Base-by-base conservation (phyloP, 2,329 filamentous ascomycete genomes). In the Botrytis hyacinthi region DNA sequence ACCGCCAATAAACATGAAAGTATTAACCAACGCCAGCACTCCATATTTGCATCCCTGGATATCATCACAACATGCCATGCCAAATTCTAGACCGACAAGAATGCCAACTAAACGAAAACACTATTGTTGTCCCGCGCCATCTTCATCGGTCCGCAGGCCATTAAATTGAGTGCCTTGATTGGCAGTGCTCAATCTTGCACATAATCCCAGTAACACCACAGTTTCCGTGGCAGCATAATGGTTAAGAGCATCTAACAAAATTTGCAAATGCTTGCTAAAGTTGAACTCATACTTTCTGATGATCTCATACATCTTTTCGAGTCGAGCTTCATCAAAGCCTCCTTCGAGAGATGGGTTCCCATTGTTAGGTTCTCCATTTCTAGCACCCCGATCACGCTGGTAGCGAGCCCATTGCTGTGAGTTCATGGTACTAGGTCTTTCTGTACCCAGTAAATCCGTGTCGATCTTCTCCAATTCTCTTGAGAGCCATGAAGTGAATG, bases 191-290 rank as follows among this genome's bases (percentile, higher is more conserved):
- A 97, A 81, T 75, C 94, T 84, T 20, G 94, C 94, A 80, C 94
- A 97, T 26, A 99, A 85, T 77, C 95, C 95, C 75, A 98, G 84
- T 76, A 99, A 87, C 29, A 97, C 96, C 4, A 98, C 95, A 57
- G 96, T 98, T 85, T 99, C 96, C 0, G 96, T 98, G 0, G 96
- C 96, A 4, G 96, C 96, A 79, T 98, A 97, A 82, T 98, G 97
- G 79, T 99, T 98, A 76, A 99, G 86, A 75, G 94, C 95, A 81
- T 98, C 96, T 54, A 98, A 89, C 79, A 99, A 83, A 77, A 98
- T 97, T 84, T 97, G 95, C 78, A 99, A 84, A 83, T 98, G 95
- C 65, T 94, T 86, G 73, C 92, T 93, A 81, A 99, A 99, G 80
- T 97, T 97, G 76, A 91, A 90, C 82, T 99, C 96, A 85, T 97